phyloP scores from a whole-genome alignment of 2,329 filamentous ascomycete genomes.

The Elsinoe australis region DNA sequence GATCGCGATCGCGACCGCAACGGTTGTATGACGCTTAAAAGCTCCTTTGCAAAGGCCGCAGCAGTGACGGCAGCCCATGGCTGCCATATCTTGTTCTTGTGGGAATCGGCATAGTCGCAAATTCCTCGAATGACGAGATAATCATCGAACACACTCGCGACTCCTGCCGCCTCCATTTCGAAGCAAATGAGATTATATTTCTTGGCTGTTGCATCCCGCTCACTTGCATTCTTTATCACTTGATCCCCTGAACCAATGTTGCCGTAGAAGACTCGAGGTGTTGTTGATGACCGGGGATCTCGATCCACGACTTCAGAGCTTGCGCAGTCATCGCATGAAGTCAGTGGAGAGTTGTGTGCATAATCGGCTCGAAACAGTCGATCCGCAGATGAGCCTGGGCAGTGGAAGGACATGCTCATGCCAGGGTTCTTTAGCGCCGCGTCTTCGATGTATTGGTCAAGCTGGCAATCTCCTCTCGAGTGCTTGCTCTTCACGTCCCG shows the following conservation, averaged over 20 bases:
- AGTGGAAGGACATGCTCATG: too few relatives aligned
- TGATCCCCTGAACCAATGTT: slow-evolving; percentile 11
- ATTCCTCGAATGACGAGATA: slow-evolving; percentile 18
- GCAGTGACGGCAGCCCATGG: slow-evolving; percentile 14
- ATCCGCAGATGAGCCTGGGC: too few relatives aligned
- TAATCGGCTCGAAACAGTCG: too few relatives aligned
- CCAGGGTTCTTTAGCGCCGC: too few relatives aligned
- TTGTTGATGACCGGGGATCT: too few relatives aligned
- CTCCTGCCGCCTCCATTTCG: slow-evolving; percentile 14
- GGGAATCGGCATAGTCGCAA: slow-evolving; percentile 18
- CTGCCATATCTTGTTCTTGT: slow-evolving; percentile 17
- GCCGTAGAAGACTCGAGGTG: slow-evolving; percentile 2
- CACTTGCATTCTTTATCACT: slow-evolving; percentile 5
- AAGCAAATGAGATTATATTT: slow-evolving; percentile 3
- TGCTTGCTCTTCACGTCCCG: too few relatives aligned
- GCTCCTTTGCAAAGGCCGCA: slow-evolving; percentile 19
- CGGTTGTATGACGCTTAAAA: background rate
- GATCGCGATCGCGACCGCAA: background rate
- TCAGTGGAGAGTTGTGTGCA: too few relatives aligned
- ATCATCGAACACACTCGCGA: background rate
- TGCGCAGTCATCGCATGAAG: too few relatives aligned
- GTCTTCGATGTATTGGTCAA: too few relatives aligned
- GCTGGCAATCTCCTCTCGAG: too few relatives aligned
- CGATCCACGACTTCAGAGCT: too few relatives aligned
- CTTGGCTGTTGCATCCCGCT: background rate